Evolutionary conservation across 129 eudicot species (phyloP).

Genomic region (Chrysanthemum seticuspe): DNA sequence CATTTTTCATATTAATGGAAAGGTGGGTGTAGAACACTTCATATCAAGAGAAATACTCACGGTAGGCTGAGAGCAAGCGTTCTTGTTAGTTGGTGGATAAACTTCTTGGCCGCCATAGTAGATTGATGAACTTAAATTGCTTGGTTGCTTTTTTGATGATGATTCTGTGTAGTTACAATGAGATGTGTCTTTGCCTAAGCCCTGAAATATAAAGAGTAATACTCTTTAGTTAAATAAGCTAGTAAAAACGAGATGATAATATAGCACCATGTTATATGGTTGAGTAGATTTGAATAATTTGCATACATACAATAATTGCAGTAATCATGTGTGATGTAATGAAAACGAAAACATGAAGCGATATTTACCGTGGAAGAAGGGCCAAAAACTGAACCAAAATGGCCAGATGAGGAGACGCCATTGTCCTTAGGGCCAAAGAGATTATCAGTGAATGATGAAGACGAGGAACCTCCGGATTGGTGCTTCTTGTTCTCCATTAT

Average conservation of each 20-base stretch:
- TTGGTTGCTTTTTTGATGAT: constrained; percentile 33
- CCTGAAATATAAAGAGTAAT: constrained; percentile 18
- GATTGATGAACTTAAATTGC: constrained; percentile 62
- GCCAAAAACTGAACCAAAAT: constrained; percentile 66
- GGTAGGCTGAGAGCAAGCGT: constrained; percentile 25
- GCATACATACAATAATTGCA: no score
- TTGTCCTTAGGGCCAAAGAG: constrained; percentile 75
- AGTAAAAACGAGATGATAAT: neutral
- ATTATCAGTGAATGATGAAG: constrained; percentile 56
- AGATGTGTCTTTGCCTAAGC: constrained; percentile 33
- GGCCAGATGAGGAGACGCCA: constrained; percentile 30
- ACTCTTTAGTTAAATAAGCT: neutral
- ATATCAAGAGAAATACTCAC: constrained; percentile 20
- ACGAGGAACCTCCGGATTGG: constrained; percentile 29
- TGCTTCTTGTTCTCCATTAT: constrained; percentile 62
- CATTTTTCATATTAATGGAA: neutral
- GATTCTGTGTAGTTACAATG: constrained; percentile 25
- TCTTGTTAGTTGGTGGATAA: constrained; percentile 45
- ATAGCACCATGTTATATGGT: no score
- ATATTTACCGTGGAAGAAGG: constrained; percentile 54
- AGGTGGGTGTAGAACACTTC: neutral
- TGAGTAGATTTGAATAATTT: no score
- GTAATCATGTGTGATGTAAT: neutral
- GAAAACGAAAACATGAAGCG: neutral
- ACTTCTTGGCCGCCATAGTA: constrained; percentile 80